A percentile compares a stretch with the other conserved stretches of the same genome.
These are phyloP conservation scores for Cryptococcus sp. DNA, from an alignment of 1,284 basidiomycete genomes.

Conservation along the genomic window DNA sequence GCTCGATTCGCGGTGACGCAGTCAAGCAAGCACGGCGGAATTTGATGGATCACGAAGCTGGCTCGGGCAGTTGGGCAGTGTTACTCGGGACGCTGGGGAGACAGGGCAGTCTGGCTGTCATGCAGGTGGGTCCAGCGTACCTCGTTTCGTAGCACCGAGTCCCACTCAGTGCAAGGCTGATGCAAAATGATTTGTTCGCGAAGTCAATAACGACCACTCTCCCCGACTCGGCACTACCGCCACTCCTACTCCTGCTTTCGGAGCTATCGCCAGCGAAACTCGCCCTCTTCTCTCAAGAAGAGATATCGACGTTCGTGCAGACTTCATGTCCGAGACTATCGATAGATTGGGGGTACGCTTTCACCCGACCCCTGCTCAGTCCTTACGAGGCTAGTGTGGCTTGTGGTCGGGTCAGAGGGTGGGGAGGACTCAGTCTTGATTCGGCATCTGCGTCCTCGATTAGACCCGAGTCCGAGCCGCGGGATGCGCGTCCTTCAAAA, in stretches of 20 bases:
- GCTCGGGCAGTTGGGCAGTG: conserved; percentile 74
- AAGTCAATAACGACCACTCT: conserved; percentile 74
- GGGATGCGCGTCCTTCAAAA: too few relatives aligned
- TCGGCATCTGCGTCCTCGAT: conserved; percentile 11
- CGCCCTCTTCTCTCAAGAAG: conserved; percentile 69
- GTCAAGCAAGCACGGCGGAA: conserved; percentile 71
- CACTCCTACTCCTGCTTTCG: conserved; percentile 79
- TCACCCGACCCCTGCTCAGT: conserved; percentile 81
- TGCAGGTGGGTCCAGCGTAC: conserved; percentile 60
- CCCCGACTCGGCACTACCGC: conserved; percentile 59
- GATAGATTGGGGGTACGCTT: conserved; percentile 99
- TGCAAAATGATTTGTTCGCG: background rate
- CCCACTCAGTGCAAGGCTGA: background rate
- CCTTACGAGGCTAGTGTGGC: conserved; percentile 94
- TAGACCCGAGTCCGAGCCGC: too few relatives aligned
- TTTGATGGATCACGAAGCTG: conserved; percentile 52
- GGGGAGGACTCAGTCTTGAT: conserved; percentile 45
- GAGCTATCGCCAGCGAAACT: conserved; percentile 95
- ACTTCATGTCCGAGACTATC: conserved; percentile 93
- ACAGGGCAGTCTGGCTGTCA: conserved; percentile 88
- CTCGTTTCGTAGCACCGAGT: too few relatives aligned
- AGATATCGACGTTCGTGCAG: conserved; percentile 87
- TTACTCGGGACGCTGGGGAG: conserved; percentile 92
- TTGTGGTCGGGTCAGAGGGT: conserved; percentile 65
- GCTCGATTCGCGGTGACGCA: conserved; percentile 69